Evolutionary conservation across 108 stramenopile genomes (phyloP).

Genomic region (Fistulifera pelliculosa): DNA sequence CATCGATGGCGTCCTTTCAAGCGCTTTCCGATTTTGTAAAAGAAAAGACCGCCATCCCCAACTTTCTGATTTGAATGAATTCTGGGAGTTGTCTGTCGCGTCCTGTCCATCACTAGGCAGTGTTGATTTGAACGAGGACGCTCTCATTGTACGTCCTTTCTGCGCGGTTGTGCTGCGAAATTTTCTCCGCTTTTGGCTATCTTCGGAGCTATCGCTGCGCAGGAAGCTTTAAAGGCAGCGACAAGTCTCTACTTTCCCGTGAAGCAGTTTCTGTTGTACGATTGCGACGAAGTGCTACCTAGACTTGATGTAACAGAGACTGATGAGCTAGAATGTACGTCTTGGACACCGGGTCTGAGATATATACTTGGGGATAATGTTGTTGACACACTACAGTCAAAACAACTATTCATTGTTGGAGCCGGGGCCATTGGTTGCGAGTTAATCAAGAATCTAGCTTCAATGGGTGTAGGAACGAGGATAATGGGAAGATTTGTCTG

Average conservation of each 20-base stretch:
- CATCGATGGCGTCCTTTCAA: constrained; percentile 52
- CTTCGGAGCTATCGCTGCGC: constrained; percentile 73
- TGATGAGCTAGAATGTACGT: constrained; percentile 8
- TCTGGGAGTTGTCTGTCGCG: neutral
- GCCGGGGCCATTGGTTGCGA: constrained; percentile 99
- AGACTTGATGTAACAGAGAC: neutral
- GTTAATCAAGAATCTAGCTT: constrained; percentile 91
- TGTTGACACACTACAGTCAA: constrained; percentile 28
- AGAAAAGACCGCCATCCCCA: constrained; percentile 33
- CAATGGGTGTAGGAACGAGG: constrained; percentile 69
- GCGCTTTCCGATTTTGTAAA: constrained; percentile 49
- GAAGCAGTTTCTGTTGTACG: constrained; percentile 77
- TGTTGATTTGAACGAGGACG: neutral
- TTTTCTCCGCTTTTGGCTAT: constrained; percentile 71
- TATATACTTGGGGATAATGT: constrained; percentile 54
- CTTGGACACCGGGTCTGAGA: constrained; percentile 12
- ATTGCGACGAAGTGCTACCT: constrained; percentile 78
- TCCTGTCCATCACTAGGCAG: no score
- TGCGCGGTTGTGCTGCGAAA: constrained; percentile 52
- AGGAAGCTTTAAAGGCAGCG: constrained; percentile 79
- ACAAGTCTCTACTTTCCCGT: constrained; percentile 81
- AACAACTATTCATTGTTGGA: constrained; percentile 90
- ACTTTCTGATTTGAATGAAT: constrained; percentile 11
- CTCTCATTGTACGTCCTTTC: constrained; percentile 19
- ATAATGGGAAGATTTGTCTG: constrained; percentile 47